These are phyloP conservation scores for Periconia digitata DNA, from an alignment of 2,329 filamentous ascomycete genomes.

Conservation along the genomic window DNA sequence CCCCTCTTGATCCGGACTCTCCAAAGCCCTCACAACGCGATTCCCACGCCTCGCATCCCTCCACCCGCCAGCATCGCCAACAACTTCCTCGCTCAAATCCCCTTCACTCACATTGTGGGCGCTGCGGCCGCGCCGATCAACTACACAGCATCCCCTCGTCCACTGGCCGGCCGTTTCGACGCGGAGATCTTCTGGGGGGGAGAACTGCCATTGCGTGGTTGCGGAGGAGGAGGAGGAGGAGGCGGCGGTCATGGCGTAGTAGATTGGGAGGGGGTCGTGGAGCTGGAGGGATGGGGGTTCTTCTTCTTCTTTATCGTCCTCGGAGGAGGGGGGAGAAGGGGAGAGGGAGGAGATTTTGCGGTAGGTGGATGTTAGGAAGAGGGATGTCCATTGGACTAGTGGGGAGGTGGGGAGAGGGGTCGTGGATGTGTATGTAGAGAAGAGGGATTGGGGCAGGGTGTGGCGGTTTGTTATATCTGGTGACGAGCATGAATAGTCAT, in stretches of 20 bases:
- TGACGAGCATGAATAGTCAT: too few relatives aligned
- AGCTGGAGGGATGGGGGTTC: too few relatives aligned
- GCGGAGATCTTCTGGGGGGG: conserved; percentile 72
- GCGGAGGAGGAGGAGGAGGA: conserved; percentile 2
- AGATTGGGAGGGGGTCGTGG: conserved; percentile 50
- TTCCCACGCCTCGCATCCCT: conserved; percentile 74
- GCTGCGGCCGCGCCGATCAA: conserved; percentile 69
- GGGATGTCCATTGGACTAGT: conserved; percentile 48
- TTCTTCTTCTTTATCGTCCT: too few relatives aligned
- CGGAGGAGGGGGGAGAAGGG: conserved; percentile 33
- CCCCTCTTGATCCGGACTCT: conserved; percentile 65
- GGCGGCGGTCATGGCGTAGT: conserved; percentile 34
- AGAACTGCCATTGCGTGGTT: conserved; percentile 38
- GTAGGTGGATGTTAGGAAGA: conserved; percentile 51
- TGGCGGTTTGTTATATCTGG: conserved; percentile 51
- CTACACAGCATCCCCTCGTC: conserved; percentile 87
- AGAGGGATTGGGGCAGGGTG: conserved; percentile 44
- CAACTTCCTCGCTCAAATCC: conserved; percentile 47
- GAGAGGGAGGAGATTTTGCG: conserved; percentile 47
- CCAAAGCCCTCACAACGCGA: conserved; percentile 72
- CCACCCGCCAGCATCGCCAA: conserved; percentile 77
- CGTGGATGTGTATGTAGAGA: conserved; percentile 29
- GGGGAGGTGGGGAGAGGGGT: conserved; percentile 40
- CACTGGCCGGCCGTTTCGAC: conserved; percentile 91
- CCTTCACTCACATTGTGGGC: conserved; percentile 49